These are phyloP conservation scores for Penicillium sumatraense DNA, from an alignment of 2,329 filamentous ascomycete genomes.

Conservation along the genomic window DNA sequence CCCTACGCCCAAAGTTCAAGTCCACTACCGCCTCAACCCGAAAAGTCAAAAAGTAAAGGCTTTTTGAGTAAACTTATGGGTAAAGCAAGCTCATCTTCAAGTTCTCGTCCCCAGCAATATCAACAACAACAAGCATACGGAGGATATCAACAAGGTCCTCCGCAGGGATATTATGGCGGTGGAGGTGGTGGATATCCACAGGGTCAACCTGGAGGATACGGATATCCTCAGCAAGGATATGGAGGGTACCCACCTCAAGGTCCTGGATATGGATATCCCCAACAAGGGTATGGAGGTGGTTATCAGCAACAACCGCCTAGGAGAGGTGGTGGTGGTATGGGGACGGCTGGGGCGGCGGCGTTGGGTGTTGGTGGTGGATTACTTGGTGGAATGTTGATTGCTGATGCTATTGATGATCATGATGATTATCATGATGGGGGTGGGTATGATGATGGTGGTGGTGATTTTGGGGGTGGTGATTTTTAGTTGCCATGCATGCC, in stretches of 20 bases:
- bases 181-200: too few relatives aligned
- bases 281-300: slow-evolving; percentile 40
- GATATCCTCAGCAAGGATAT: slow-evolving; percentile 34
- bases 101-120: slow-evolving; percentile 7
- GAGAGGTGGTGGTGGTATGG: slow-evolving; percentile 58
- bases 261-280: slow-evolving; percentile 21
- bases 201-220: too few relatives aligned
- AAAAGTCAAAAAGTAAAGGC: slow-evolving; percentile 47
- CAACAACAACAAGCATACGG: slow-evolving; percentile 29
- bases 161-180: not conserved
- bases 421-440: slow-evolving; percentile 29
- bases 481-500: too few relatives aligned
- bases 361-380: slow-evolving; percentile 81
- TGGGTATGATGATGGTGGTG: slow-evolving; percentile 34
- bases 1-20: slow-evolving; percentile 13
- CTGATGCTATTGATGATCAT: slow-evolving; percentile 67
- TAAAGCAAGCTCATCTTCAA: slow-evolving; percentile 41
- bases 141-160: not conserved
- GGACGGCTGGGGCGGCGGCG: slow-evolving; percentile 73
- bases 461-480: slow-evolving; percentile 40
- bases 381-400: slow-evolving; percentile 75
- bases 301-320: slow-evolving; percentile 50
- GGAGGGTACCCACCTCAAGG: slow-evolving; percentile 35
- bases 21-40: slow-evolving; percentile 19
- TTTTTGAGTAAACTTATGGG: slow-evolving; percentile 60